A percentile compares a stretch with the other conserved stretches of the same genome.
Evolutionary conservation across 1,284 basidiomycete species (phyloP).

Genomic region (Ganoderma multipileum): DNA sequence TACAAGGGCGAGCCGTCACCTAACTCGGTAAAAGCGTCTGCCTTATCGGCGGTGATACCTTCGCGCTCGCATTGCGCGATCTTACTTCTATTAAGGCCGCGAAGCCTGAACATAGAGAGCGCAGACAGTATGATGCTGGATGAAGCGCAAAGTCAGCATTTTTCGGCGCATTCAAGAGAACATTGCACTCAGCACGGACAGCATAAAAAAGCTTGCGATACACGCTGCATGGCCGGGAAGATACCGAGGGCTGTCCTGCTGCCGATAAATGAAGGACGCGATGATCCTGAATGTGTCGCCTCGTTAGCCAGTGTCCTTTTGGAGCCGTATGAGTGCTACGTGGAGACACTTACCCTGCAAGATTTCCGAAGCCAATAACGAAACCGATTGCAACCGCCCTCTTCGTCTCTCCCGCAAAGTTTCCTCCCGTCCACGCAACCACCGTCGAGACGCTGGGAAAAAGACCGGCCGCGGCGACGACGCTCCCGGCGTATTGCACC

Average conservation of each 20-base stretch:
- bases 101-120: slow-evolving; percentile 18
- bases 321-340: neutral
- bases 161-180: neutral
- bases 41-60: slow-evolving; percentile 9
- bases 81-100: slow-evolving; percentile 19
- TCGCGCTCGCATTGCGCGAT: slow-evolving; percentile 22
- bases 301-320: neutral
- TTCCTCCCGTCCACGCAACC: slow-evolving; percentile 70
- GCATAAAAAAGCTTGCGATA: slow-evolving; percentile 19
- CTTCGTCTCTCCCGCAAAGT: slow-evolving; percentile 73
- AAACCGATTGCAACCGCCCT: slow-evolving; percentile 68
- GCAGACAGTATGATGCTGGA: slow-evolving; percentile 15
- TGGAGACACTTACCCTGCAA: slow-evolving; percentile 46
- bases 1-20: slow-evolving; percentile 28
- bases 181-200: slow-evolving; percentile 4
- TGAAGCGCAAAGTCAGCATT: neutral
- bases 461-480: slow-evolving; percentile 63
- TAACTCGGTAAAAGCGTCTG: slow-evolving; percentile 16
- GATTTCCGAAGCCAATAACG: slow-evolving; percentile 71
- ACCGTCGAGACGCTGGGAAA: slow-evolving; percentile 70
- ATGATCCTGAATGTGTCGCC: slow-evolving; percentile 14
- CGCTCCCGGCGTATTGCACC: slow-evolving; percentile 65
- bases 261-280: slow-evolving; percentile 29
- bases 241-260: slow-evolving; percentile 27
- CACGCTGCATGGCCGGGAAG: slow-evolving; percentile 21